These are phyloP conservation scores for Corymbia calophylla DNA, from an alignment of 441 rosid genomes.

Conservation along the genomic window DNA sequence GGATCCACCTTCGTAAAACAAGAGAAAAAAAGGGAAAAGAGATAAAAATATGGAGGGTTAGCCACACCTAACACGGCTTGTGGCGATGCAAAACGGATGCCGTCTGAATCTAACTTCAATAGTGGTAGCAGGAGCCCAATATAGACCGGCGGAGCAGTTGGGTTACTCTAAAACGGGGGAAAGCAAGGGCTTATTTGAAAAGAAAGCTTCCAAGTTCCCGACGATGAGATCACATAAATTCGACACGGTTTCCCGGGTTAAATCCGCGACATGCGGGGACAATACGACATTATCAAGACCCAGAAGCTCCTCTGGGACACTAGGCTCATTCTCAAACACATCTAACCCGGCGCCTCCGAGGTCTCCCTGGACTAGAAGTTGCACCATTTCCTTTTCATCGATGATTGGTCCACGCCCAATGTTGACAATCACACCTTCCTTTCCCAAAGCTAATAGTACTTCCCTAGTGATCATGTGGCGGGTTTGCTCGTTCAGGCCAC, in stretches of 20 bases:
- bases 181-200: fast-evolving
- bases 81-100: no score
- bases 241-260: fast-evolving
- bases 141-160: fast-evolving
- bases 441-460: neutral
- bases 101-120: fast-evolving
- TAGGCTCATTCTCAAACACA: neutral
- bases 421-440: neutral
- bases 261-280: neutral
- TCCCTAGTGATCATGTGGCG: neutral
- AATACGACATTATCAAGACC: neutral
- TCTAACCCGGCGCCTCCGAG: neutral
- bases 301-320: neutral
- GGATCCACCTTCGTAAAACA: no score
- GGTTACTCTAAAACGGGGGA: fast-evolving
- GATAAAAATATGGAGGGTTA: no score
- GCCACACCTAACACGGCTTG: no score
- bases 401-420: neutral
- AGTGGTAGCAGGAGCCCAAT: neutral
- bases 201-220: neutral
- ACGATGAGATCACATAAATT: neutral
- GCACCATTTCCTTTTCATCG: neutral
- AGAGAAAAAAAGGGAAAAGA: no score
- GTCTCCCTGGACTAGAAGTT: neutral
- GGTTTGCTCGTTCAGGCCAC: neutral